Percentiles rank a stretch among this genome's conserved stretches.
These are phyloP conservation scores for Carpinus fangiana DNA, from an alignment of 306 rosid genomes.

Conservation along the genomic window DNA sequence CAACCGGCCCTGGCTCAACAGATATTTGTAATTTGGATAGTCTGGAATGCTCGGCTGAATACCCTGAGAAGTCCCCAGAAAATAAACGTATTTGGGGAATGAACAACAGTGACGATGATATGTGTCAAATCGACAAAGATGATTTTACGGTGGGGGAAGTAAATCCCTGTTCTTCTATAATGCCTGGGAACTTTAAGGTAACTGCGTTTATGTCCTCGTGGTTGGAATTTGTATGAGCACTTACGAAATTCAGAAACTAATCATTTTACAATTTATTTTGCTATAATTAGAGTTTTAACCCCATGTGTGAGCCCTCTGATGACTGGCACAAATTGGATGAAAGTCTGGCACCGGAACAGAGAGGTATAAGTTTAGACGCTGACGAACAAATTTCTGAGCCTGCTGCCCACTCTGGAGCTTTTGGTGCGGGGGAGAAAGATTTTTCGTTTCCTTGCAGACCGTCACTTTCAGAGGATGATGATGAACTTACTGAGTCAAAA, in stretches of 20 bases:
- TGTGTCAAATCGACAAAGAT: constrained; percentile 75
- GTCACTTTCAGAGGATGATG: constrained; percentile 84
- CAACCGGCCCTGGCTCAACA: constrained; percentile 36
- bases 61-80: constrained; percentile 41
- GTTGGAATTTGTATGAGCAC: constrained; percentile 21
- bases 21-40: constrained; percentile 59
- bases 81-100: constrained; percentile 56
- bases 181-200: constrained; percentile 66
- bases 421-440: constrained; percentile 46
- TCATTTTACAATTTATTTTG: constrained; percentile 7
- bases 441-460: constrained; percentile 71
- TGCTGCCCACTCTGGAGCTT: constrained; percentile 40
- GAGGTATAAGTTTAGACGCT: constrained; percentile 34
- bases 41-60: constrained; percentile 47
- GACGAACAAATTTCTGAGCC: constrained; percentile 42
- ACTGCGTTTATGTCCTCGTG: constrained; percentile 16
- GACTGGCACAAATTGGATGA: constrained; percentile 70
- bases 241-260: constrained; percentile 17
- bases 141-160: constrained; percentile 44
- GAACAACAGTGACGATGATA: constrained; percentile 64
- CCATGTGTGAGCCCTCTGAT: constrained; percentile 84
- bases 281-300: constrained; percentile 79
- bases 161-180: constrained; percentile 46
- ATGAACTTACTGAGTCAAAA: constrained; percentile 92
- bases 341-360: constrained; percentile 51